These are phyloP conservation scores for Hymenotorrendiella dingleyae DNA, from an alignment of 2,329 filamentous ascomycete genomes.

Conservation along the genomic window DNA sequence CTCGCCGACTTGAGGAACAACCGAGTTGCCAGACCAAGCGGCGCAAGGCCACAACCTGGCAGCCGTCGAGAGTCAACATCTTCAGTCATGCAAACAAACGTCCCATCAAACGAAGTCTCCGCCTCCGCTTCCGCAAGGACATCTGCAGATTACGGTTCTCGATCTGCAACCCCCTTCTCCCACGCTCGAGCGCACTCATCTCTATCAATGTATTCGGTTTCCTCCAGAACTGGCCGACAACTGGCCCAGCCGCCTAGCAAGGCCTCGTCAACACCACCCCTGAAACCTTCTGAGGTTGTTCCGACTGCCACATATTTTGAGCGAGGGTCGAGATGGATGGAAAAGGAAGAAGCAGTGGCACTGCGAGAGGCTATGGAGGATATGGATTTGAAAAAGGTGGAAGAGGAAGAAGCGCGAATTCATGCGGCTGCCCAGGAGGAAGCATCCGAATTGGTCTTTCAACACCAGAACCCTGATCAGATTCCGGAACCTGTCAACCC, in stretches of 20 bases:
- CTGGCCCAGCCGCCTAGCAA: constrained; percentile 20
- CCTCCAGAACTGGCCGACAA: constrained; percentile 26
- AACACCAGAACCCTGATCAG: constrained; percentile 64
- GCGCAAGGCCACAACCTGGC: constrained; percentile 58
- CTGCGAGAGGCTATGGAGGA: constrained; percentile 68
- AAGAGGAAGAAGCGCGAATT: constrained; percentile 55
- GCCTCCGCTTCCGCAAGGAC: constrained; percentile 14
- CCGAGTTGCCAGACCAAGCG: constrained; percentile 61
- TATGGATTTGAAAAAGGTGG: constrained; percentile 51
- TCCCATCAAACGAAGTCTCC: constrained; percentile 8
- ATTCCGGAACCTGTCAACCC: constrained; percentile 53
- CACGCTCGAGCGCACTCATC: constrained; percentile 26
- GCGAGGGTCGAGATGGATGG: constrained; percentile 70
- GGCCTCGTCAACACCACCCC: constrained; percentile 26
- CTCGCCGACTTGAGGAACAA: constrained; percentile 65
- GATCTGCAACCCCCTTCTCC: constrained; percentile 25
- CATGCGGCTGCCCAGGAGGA: constrained; percentile 69
- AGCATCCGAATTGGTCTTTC: constrained; percentile 72
- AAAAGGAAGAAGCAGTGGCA: constrained; percentile 69
- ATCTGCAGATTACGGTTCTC: constrained; percentile 16
- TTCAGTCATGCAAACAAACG: constrained; percentile 4
- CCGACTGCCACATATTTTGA: constrained; percentile 67
- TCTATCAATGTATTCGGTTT: constrained; percentile 25
- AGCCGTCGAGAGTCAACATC: constrained; percentile 24
- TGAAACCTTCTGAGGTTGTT: constrained; percentile 56